phyloP scores from a whole-genome alignment of 169 alveolate genomes.

The Cryptosporidium xiaoi region DNA sequence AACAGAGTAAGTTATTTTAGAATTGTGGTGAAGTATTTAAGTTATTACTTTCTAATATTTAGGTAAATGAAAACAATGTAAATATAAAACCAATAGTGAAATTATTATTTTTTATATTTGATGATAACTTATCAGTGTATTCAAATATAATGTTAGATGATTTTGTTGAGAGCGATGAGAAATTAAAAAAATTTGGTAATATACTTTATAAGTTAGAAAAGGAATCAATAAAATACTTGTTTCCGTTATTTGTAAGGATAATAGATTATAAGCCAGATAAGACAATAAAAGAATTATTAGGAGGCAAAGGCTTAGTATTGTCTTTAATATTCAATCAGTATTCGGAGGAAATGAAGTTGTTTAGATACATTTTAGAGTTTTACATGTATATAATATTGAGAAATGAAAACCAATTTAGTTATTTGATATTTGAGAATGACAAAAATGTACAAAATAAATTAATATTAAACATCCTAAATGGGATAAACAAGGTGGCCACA shows the following conservation, averaged over 20 bases:
- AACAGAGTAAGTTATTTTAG: conserved; percentile 12
- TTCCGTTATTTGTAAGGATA: conserved; percentile 9
- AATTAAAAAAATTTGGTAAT: conserved; percentile 11
- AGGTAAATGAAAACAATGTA: background rate
- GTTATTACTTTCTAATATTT: background rate
- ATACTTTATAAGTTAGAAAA: conserved; percentile 1
- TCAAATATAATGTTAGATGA: conserved; percentile 24
- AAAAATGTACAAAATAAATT: background rate
- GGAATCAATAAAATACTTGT: background rate
- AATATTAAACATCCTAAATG: conserved; percentile 10
- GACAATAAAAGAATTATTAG: conserved; percentile 1
- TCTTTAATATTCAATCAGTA: conserved; percentile 10
- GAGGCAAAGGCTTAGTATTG: background rate
- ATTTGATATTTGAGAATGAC: background rate
- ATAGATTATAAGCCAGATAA: conserved; percentile 37
- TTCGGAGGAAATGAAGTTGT: background rate
- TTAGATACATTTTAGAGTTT: conserved; percentile 35
- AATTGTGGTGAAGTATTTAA: background rate
- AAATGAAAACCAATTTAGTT: background rate
- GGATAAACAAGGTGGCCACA: conserved; percentile 8
- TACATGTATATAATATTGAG: conserved; percentile 7
- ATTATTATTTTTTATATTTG: conserved; percentile 9
- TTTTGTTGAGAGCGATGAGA: background rate
- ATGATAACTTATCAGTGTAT: conserved; percentile 42
- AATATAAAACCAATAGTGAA: conserved; percentile 23